Conservation (phyloP, 2,329 filamentous ascomycete species). For the Beauveria rudraprayagi region DNA sequence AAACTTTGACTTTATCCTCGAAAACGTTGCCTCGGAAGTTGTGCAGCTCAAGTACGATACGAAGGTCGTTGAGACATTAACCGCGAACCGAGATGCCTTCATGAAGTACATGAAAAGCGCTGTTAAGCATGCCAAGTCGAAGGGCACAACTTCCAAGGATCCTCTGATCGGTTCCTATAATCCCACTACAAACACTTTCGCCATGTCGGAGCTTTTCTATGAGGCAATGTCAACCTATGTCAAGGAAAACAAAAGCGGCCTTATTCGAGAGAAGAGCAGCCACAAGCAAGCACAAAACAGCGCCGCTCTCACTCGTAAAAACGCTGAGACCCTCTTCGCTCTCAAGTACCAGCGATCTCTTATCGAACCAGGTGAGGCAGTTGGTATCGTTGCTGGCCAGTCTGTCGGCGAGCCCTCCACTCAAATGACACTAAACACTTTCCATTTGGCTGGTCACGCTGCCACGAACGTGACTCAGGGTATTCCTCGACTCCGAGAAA, state of each 20-base stretch:
- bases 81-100: conserved; percentile 49
- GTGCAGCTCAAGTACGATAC: conserved; percentile 63
- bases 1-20: conserved; percentile 82
- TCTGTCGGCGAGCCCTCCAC: conserved; percentile 96
- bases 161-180: conserved; percentile 66
- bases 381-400: conserved; percentile 93
- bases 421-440: conserved; percentile 98
- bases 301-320: conserved; percentile 51
- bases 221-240: conserved; percentile 65
- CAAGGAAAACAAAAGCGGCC: conserved; percentile 61
- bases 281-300: conserved; percentile 18
- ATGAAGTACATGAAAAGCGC: conserved; percentile 76
- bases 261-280: conserved; percentile 41
- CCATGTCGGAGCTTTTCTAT: conserved; percentile 83
- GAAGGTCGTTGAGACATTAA: conserved; percentile 36
- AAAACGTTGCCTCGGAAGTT: conserved; percentile 76
- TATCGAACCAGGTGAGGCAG: conserved; percentile 90
- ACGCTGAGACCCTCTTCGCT: conserved; percentile 75
- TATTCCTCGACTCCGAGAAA: conserved; percentile 95
- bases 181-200: conserved; percentile 71
- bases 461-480: conserved; percentile 97
- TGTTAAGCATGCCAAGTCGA: conserved; percentile 59
- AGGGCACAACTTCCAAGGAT: conserved; percentile 55
- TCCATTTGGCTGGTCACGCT: conserved; percentile 97
- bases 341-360: conserved; percentile 90